phyloP scores from a whole-genome alignment of 495 filamentous ascomycete genomes.

The Penicillium taxi region DNA sequence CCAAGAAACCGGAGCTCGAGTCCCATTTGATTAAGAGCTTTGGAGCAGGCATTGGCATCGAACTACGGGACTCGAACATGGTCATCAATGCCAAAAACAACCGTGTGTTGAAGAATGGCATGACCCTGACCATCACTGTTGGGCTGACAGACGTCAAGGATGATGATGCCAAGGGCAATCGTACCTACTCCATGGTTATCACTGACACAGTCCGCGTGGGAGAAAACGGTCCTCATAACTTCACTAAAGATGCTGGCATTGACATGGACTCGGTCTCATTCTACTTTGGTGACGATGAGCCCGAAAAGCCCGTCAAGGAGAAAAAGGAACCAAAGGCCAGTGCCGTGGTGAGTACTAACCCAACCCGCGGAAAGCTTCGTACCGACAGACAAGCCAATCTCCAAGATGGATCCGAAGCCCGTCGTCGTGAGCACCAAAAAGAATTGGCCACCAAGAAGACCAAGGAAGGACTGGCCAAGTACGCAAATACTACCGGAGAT shows the following conservation, averaged over 20 bases:
- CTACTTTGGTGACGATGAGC: conserved; percentile 88
- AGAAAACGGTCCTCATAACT: conserved; percentile 63
- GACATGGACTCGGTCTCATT: conserved; percentile 91
- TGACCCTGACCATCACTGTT: conserved; percentile 85
- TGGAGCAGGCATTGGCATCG: conserved; percentile 85
- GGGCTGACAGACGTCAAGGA: conserved; percentile 86
- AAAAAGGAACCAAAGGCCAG: conserved; percentile 77
- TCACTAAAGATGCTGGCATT: conserved; percentile 84
- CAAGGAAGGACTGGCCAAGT: conserved; percentile 73
- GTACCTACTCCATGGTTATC: conserved; percentile 79
- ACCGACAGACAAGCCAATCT: conserved; percentile 78
- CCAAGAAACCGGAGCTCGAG: conserved; percentile 90
- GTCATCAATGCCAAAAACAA: conserved; percentile 78
- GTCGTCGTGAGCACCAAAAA: conserved; percentile 87
- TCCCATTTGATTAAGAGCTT: conserved; percentile 87
- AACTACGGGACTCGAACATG: conserved; percentile 74
- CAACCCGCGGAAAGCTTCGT: conserved; percentile 86
- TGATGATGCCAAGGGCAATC: conserved; percentile 69
- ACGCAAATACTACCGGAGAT: conserved; percentile 68
- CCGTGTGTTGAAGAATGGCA: conserved; percentile 80
- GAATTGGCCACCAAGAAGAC: conserved; percentile 83
- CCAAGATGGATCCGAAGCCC: conserved; percentile 83
- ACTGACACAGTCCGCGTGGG: conserved; percentile 89
- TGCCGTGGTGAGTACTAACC: conserved; percentile 80
- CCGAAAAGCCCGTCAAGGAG: conserved; percentile 52